Evolutionary conservation across 163 green algal genomes (phyloP).

Genomic region (Chloromonas sp.): DNA sequence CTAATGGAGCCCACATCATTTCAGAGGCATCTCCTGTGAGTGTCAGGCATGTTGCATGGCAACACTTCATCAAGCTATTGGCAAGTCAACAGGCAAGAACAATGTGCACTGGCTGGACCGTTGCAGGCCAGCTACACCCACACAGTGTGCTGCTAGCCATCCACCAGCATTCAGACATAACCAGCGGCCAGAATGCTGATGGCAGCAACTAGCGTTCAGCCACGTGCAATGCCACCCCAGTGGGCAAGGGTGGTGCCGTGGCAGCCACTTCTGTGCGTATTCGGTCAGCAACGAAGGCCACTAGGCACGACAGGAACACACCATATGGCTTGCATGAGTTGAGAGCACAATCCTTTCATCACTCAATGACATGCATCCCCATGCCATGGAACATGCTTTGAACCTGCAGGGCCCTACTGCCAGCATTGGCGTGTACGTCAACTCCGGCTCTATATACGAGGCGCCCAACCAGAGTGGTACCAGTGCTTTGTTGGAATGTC

Average conservation of each 20-base stretch:
- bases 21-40: slow-evolving; percentile 48
- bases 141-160: not conserved
- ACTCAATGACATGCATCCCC: not conserved
- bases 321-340: not conserved
- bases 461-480: slow-evolving; percentile 37
- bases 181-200: not conserved
- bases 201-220: not conserved
- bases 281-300: too few relatives aligned
- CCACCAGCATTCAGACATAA: not conserved
- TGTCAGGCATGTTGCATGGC: not conserved
- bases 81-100: not conserved
- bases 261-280: too few relatives aligned
- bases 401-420: slow-evolving; percentile 71
- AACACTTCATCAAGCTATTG: too few relatives aligned
- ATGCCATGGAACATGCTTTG: not conserved
- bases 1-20: slow-evolving; percentile 62
- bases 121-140: not conserved
- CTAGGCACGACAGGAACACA: too few relatives aligned
- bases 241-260: too few relatives aligned
- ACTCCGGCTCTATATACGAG: slow-evolving; percentile 86
- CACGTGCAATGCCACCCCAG: not conserved
- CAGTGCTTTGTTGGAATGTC: slow-evolving; percentile 88
- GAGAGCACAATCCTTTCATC: not conserved
- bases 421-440: slow-evolving; percentile 88
- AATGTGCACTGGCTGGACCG: too few relatives aligned